Evolutionary conservation across 129 eudicot genomes (phyloP), one percentile per base, ranked within the genome.

Genomic region (Centaurea solstitialis): DNA sequence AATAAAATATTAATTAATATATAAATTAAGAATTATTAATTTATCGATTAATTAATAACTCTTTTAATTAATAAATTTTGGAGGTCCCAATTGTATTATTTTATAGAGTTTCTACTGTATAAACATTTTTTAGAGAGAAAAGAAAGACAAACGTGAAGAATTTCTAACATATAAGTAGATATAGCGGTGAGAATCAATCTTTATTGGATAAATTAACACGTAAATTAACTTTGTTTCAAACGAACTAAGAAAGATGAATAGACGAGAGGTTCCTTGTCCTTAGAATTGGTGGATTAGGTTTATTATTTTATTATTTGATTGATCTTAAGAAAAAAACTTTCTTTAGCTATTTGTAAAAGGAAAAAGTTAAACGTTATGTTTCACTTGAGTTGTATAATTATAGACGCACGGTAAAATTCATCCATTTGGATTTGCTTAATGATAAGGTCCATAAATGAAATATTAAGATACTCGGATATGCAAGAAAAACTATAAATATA

Each of bases 181-280:
- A 30, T 70, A 37, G 45, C 40, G 39, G 75, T 70, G 40, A 70
- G 53, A 28, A 70, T 70, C 50, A 30, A 8, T 70, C 53, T 38
- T n/a, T 70, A 35, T 70, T 53, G 74, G 64, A 77, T 67, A 77
- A 67, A 41, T 67, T 67, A 77, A 77, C 74, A 77, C 81, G 81
- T 47, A 40, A 77, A 37, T 66, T 39, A 66, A 77, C 28, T 66
- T 67, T 67, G 73, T 65, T 75, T 61, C 72, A 67, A 65, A 65
- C 73, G 57, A 76, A 68, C 39, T 43, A 40, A 17, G 81, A 77
- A 62, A 77, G 73, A 77, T 5, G 9, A 40, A 26, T 10, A 67
- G 28, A 77, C n/a, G 21, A 62, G 72, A 37, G 57, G 68, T 76
- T 20, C 37, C 65, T 76, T 61, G 80, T 62, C 80, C 39, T 15